A percentile compares a stretch with the other conserved stretches of the same genome.
These are phyloP conservation scores for Panicum miliaceum DNA, from an alignment of 176 grass and related monocot species.

Conservation along the genomic window DNA sequence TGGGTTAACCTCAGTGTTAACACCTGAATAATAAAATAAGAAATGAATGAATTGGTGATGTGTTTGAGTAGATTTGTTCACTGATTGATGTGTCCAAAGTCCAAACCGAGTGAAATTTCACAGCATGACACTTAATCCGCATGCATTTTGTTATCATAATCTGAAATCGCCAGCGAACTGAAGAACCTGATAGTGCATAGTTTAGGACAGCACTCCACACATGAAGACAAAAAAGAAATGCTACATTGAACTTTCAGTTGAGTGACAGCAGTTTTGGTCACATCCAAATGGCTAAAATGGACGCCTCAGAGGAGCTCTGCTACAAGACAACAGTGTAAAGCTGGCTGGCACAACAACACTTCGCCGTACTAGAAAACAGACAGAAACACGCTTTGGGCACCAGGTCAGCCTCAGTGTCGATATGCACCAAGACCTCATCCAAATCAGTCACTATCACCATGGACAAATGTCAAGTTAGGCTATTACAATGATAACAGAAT, in stretches of 20 bases:
- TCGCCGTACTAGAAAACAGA: neutral
- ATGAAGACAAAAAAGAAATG: neutral
- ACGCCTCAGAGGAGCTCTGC: neutral
- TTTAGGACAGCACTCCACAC: neutral
- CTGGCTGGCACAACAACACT: neutral
- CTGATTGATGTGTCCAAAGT: neutral
- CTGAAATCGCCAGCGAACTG: neutral
- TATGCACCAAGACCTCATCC: constrained; percentile 16
- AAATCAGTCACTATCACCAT: constrained; percentile 37
- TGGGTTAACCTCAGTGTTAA: neutral
- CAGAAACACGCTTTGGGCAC: too few species aligned
- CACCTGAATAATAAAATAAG: neutral
- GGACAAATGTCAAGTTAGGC: constrained; percentile 14
- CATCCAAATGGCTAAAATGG: constrained; percentile 10
- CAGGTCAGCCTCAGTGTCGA: constrained; percentile 8
- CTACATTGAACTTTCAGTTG: neutral
- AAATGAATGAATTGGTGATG: neutral
- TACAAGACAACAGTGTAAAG: constrained; percentile 13
- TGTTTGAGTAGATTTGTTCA: neutral
- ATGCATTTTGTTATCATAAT: too few species aligned
- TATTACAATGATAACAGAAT: constrained; percentile 38
- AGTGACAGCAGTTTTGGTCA: constrained; percentile 14
- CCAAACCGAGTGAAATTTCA: neutral
- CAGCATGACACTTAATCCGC: neutral
- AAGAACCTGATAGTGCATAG: too few species aligned